Conservation (phyloP, 2,329 filamentous ascomycete species). For the Trichophyton verrucosum region DNA sequence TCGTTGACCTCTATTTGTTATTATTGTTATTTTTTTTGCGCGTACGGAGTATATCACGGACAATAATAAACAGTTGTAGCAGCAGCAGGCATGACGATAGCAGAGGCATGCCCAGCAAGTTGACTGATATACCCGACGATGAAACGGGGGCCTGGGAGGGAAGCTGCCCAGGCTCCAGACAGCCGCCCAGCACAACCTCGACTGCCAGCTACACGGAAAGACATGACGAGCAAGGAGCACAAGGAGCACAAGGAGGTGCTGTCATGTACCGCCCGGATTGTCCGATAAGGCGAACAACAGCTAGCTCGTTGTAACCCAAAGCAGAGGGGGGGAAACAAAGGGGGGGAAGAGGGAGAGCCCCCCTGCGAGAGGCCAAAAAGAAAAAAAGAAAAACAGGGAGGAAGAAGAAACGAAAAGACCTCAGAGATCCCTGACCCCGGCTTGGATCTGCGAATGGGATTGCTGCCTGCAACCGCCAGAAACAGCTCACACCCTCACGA, state of each 20-base stretch:
- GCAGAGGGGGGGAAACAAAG: background rate
- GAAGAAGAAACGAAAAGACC: background rate
- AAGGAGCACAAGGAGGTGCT: background rate
- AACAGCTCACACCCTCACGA: constrained; percentile 4
- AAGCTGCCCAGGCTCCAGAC: background rate
- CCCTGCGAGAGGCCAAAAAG: background rate
- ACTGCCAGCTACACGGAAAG: background rate
- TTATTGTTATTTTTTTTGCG: background rate
- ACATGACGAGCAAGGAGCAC: background rate
- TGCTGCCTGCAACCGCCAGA: constrained; percentile 4
- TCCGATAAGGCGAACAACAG: background rate
- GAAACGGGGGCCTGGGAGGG: background rate
- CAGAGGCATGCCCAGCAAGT: no score
- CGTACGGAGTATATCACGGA: background rate
- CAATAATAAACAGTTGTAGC: no score
- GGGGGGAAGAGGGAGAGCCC: no score
- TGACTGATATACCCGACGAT: background rate
- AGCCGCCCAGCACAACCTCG: background rate
- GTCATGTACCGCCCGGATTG: background rate
- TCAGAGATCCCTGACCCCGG: background rate
- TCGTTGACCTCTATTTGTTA: no score
- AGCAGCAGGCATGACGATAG: no score
- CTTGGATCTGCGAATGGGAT: constrained; percentile 3
- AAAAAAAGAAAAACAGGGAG: background rate
- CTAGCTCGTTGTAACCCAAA: background rate